These are phyloP conservation scores for Nicotiana paniculata DNA, from an alignment of 257 asterid species.

Conservation along the genomic window DNA sequence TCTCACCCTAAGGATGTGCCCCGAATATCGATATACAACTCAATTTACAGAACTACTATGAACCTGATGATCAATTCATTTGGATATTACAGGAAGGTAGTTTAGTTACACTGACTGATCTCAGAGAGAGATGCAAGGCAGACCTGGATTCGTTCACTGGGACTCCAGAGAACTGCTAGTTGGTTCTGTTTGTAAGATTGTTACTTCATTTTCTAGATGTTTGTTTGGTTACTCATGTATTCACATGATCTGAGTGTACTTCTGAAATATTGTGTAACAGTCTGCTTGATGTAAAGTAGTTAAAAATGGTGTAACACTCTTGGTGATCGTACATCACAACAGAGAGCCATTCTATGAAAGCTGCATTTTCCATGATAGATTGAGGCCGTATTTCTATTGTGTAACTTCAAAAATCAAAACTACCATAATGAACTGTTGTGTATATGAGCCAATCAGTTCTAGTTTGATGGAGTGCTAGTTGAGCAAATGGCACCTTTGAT, in stretches of 20 bases:
- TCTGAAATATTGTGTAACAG: neutral
- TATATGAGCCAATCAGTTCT: neutral
- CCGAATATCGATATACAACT: neutral
- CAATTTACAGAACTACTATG: neutral
- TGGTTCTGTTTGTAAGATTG: slow-evolving; percentile 19
- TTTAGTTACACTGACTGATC: slow-evolving; percentile 41
- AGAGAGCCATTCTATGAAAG: neutral
- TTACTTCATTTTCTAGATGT: neutral
- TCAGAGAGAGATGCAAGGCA: slow-evolving; percentile 56
- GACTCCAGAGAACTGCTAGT: slow-evolving; percentile 29
- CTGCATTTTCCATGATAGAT: neutral
- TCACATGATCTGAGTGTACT: neutral
- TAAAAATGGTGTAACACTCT: neutral
- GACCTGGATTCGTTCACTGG: slow-evolving; percentile 36
- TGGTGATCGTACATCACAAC: neutral
- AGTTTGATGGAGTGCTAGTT: neutral
- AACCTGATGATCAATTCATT: neutral
- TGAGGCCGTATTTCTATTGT: neutral
- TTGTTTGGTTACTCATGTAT: neutral
- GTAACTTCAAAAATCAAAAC: neutral
- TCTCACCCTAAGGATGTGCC: neutral
- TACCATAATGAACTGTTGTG: neutral
- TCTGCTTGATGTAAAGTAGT: neutral
- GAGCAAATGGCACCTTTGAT: neutral
- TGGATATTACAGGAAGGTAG: slow-evolving; percentile 48